phyloP scores from a whole-genome alignment of 1,284 basidiomycete species.

The Tremellales sp. region DNA sequence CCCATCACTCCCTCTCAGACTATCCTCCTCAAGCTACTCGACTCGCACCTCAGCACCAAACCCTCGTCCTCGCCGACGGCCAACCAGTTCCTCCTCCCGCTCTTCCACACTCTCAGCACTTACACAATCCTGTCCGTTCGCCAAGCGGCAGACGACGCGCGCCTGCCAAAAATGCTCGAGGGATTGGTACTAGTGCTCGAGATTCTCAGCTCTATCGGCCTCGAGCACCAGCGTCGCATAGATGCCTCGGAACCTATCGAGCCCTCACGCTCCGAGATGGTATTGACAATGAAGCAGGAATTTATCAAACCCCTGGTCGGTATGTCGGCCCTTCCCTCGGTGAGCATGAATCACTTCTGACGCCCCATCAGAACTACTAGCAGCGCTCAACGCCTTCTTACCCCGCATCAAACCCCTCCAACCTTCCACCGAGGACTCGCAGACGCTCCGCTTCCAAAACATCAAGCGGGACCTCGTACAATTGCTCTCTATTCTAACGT shows the following conservation, averaged over 20 bases:
- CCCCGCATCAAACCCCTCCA: constrained; percentile 63
- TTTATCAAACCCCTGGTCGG: constrained; percentile 62
- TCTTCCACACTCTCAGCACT: constrained; percentile 19
- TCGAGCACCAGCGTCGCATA: constrained; percentile 52
- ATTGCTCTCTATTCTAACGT: constrained; percentile 67
- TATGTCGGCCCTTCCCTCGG: constrained; percentile 42
- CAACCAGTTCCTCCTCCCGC: constrained; percentile 20
- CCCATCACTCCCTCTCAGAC: constrained; percentile 77
- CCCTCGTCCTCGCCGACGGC: constrained; percentile 4
- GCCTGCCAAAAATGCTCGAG: constrained; percentile 61
- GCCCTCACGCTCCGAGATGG: constrained; percentile 12
- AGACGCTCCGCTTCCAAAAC: constrained; percentile 64
- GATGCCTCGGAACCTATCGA: constrained; percentile 5
- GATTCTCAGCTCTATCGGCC: constrained; percentile 63
- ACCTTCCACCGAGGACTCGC: constrained; percentile 37
- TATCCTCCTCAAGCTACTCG: constrained; percentile 75
- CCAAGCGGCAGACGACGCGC: constrained; percentile 34
- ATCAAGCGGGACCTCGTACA: constrained; percentile 74
- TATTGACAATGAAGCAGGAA: constrained; percentile 44
- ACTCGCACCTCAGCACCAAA: constrained; percentile 60
- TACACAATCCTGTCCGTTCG: constrained; percentile 29
- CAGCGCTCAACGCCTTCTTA: constrained; percentile 65
- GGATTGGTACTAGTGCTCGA: constrained; percentile 72
- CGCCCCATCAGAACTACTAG: constrained; percentile 53
- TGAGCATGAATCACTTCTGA: background rate